Evolutionary conservation across 2,329 filamentous ascomycete genomes (phyloP).

Genomic region (Monosporascus sp.): DNA sequence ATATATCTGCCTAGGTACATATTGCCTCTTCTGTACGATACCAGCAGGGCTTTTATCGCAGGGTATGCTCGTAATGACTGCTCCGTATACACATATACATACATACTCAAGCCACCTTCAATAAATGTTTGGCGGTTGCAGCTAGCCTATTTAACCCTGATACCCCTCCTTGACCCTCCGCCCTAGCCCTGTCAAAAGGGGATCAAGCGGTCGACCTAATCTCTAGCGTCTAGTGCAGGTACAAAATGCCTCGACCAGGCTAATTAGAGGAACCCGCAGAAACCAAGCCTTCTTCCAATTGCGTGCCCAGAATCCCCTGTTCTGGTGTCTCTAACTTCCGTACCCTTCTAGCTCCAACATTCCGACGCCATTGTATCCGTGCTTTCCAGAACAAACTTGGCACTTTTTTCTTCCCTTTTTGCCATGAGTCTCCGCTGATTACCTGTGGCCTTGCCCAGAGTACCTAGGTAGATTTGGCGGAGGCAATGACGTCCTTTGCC

Average conservation of each 20-base stretch:
- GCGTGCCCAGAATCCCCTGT: neutral
- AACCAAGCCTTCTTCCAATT: neutral
- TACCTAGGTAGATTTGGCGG: neutral
- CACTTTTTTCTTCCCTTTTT: neutral
- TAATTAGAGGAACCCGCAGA: neutral
- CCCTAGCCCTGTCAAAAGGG: neutral
- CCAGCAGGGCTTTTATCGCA: too few relatives aligned
- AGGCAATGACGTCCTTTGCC: neutral
- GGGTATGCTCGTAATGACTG: too few relatives aligned
- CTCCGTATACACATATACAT: too few relatives aligned
- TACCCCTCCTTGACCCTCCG: too few relatives aligned
- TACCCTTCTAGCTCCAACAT: neutral
- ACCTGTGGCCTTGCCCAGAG: too few relatives aligned
- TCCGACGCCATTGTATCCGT: neutral
- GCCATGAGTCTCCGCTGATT: neutral
- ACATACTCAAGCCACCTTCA: too few relatives aligned
- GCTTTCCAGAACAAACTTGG: neutral
- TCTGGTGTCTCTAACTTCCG: neutral
- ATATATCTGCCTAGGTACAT: too few relatives aligned
- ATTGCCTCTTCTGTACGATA: too few relatives aligned
- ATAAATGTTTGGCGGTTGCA: too few relatives aligned
- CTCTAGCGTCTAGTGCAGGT: neutral
- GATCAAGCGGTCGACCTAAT: neutral
- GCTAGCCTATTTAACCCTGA: too few relatives aligned
- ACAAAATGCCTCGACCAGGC: neutral